Evolutionary conservation across 2,329 filamentous ascomycete genomes (phyloP), one percentile per base, ranked within the genome.

Genomic region (Pezicula rhizophila): DNA sequence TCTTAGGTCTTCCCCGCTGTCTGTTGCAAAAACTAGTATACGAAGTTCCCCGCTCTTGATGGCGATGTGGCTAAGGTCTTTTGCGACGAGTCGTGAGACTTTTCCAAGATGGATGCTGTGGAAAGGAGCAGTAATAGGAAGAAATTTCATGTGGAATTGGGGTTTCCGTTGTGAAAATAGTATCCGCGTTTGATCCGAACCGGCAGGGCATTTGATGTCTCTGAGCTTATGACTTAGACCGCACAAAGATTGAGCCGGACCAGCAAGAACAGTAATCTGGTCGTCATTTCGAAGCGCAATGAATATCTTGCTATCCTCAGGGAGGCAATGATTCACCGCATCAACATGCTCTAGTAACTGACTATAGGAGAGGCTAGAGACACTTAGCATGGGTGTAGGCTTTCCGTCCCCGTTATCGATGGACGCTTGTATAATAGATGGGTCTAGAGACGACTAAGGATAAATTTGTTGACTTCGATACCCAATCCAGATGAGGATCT

Each of bases 251-350:
- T 92, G 89, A 2, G 92, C 92, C 45, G 92, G 91, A 44, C 92
- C 92, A 25, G 92, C 95, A 12, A 97, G 89, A 37, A 97, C 92
- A 62, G 96, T 85, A 69, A 96, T 96, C 52, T 91, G 84, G 14
- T 90, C 89, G 70, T 90, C 96, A 76, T 97, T 97, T 68, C 96
- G 82, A 51, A 97, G 79, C 0, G 92, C 96, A 60, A 97, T 90
- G 65, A 82, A 85, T 64, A 97, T 95, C 66, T 96, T 91, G 49
- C 89, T 84, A 60, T 96, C 89, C 53, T 85, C 72, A 0, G 92
- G 92, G 50, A 97, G 78, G 72, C 96, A 93, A 65, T 95, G 83
- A 70, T 97, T 97, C 55, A 91, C 96, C 15, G 86, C 87, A 69
- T 96, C 87, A 57, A 97, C 93, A 71, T 96, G 90, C 68, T 91